A percentile compares a stretch with the other conserved stretches of the same genome.
phyloP scores from a whole-genome alignment of 2,329 filamentous ascomycete genomes.

The Colletotrichum sp. region DNA sequence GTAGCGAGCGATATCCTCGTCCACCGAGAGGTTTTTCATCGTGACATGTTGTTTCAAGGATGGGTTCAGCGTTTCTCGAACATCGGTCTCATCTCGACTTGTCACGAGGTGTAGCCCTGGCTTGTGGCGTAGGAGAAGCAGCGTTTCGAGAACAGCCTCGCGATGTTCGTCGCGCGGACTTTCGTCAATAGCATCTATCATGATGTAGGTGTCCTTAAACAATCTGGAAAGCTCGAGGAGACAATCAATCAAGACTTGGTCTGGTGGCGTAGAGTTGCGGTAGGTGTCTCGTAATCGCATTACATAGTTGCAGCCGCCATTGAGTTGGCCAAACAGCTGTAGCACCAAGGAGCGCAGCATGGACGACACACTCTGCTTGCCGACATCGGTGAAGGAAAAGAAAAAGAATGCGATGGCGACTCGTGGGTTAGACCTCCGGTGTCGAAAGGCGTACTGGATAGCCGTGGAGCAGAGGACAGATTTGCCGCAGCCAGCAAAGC shows the following conservation, averaged over 20 bases:
- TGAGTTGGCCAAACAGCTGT: slow-evolving; percentile 32
- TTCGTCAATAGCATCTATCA: slow-evolving; percentile 44
- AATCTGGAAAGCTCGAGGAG: slow-evolving; percentile 25
- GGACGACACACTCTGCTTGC: slow-evolving; percentile 33
- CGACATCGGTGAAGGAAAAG: slow-evolving; percentile 41
- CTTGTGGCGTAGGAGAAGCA: slow-evolving; percentile 22
- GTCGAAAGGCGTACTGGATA: slow-evolving; percentile 31
- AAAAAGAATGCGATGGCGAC: slow-evolving; percentile 42
- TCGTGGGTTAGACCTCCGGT: slow-evolving; percentile 22
- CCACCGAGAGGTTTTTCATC: not conserved
- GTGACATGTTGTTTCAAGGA: slow-evolving; percentile 11
- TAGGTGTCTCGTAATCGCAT: not conserved
- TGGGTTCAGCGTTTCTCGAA: slow-evolving; percentile 25
- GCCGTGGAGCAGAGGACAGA: slow-evolving; percentile 41
- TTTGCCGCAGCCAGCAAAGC: slow-evolving; percentile 45
- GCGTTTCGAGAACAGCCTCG: slow-evolving; percentile 22
- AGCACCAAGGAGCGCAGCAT: slow-evolving; percentile 37
- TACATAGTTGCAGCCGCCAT: not conserved
- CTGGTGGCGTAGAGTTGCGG: not conserved
- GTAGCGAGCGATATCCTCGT: not conserved
- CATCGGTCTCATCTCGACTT: slow-evolving; percentile 37
- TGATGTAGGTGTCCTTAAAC: slow-evolving; percentile 36
- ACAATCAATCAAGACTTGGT: slow-evolving; percentile 9
- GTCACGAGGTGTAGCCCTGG: slow-evolving; percentile 33
- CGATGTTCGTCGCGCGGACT: slow-evolving; percentile 26